These are phyloP conservation scores for Haplosporangium sp. DNA, from an alignment of 371 early-diverging fungal species.

Conservation along the genomic window DNA sequence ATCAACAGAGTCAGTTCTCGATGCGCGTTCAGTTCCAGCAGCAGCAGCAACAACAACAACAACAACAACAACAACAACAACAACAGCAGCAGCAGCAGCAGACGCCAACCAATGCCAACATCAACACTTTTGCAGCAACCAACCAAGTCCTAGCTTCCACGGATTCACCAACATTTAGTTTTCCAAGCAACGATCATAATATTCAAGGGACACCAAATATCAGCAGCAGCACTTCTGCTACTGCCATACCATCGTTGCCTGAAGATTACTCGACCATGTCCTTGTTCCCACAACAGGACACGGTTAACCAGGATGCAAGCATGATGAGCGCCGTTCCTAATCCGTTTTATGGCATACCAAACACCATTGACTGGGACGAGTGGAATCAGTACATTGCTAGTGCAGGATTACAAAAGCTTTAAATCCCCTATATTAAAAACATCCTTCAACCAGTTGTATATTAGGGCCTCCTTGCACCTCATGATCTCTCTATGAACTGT, in stretches of 20 bases:
- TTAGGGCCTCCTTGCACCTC: too few species aligned
- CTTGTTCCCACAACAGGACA: constrained; percentile 27
- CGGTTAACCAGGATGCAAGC: constrained; percentile 3
- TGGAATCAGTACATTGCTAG: constrained; percentile 31
- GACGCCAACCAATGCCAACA: too few species aligned
- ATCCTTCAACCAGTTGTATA: neutral
- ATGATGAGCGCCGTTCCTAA: constrained; percentile 19
- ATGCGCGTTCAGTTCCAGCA: neutral
- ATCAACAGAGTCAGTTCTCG: constrained; percentile 2
- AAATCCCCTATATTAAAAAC: neutral
- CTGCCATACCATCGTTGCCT: neutral
- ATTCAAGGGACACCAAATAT: neutral
- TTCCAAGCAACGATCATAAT: neutral
- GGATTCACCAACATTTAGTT: neutral
- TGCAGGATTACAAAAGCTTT: constrained; percentile 24
- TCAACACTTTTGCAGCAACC: neutral
- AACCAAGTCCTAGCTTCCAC: neutral
- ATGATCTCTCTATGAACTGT: neutral
- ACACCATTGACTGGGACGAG: constrained; percentile 27
- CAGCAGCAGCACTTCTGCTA: constrained; percentile 1
- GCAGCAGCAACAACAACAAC: constrained; percentile 26
- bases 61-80: constrained; percentile 9
- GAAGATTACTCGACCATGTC: constrained; percentile 26
- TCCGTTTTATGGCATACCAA: constrained; percentile 17
- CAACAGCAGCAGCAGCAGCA: too few species aligned